Base-by-base conservation (phyloP, 495 filamentous ascomycete genomes). In the Bacidia rubella region DNA sequence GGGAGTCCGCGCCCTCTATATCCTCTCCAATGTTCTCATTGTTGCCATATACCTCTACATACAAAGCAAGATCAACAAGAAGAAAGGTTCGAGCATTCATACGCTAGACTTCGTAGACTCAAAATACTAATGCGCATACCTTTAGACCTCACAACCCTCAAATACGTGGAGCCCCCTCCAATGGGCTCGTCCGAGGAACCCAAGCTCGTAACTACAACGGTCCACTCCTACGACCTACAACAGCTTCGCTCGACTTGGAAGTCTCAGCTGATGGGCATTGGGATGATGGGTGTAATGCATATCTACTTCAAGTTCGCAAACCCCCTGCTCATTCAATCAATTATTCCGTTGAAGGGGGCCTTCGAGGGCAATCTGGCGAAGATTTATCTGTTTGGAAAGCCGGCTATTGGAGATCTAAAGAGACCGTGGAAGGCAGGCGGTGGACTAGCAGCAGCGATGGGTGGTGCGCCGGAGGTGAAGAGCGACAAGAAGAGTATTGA, bases 291-390 rank as follows among this genome's bases (percentile, higher is more conserved):
- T 56, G 82, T 95, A 63, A 97, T 98, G 92, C 92, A 96, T 73
- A 55, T 96, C 59, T 97, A 97, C 81, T 82, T 98, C 74, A 86
- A 95, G 70, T 97, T 95, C 83, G 95, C 90, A 72, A 98, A 96
- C 80, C 92, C 92, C 29, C 85, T 98, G 35, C 71, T 97, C 64
- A 93, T 98, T 76, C 92, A 98, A 79, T 89, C 83, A 63, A 94
- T 98, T 76, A 90, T 98, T 66, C 92, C 92, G 26, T 75, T 97
- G 65, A 98, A 98, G 82, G 75, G 84, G 62, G 92, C 87, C 11
- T 76, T 97, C 70, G 92, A 98, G 74, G 73, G 83, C 68, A 97
- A 95, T 74, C 71, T 95, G 63, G 78, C 87, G 69, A 95, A 96
- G 82, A 90, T 98, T 64, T 85, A 96, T 69, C 50, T 98, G 41